Conservation (phyloP, 2,329 filamentous ascomycete genomes). For the Microcyclospora tardicrescens region DNA sequence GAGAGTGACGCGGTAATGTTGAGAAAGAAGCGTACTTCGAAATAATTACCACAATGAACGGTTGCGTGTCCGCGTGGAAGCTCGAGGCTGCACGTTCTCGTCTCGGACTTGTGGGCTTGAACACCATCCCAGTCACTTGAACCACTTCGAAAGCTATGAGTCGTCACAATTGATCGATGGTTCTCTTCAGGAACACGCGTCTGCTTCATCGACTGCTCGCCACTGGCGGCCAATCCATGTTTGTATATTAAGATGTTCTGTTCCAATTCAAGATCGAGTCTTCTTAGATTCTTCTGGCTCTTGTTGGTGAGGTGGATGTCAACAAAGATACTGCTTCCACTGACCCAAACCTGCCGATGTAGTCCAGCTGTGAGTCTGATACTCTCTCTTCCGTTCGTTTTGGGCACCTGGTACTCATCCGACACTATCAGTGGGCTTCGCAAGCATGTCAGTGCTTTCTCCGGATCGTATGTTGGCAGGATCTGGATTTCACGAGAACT, state of each 20-base stretch:
- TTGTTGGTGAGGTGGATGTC: slow-evolving; percentile 41
- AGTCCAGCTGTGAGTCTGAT: slow-evolving; percentile 39
- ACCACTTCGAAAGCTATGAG: slow-evolving; percentile 30
- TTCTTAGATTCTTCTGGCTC: slow-evolving; percentile 36
- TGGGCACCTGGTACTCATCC: slow-evolving; percentile 33
- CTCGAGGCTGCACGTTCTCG: slow-evolving; percentile 37
- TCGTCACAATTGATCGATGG: slow-evolving; percentile 35
- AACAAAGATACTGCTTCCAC: slow-evolving; percentile 41
- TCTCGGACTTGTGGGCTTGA: slow-evolving; percentile 31
- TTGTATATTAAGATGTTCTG: slow-evolving; percentile 39
- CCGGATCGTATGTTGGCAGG: slow-evolving; percentile 43
- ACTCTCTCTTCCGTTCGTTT: slow-evolving; percentile 29
- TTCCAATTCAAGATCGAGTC: slow-evolving; percentile 40
- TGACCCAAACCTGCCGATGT: slow-evolving; percentile 47
- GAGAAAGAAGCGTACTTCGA: slow-evolving; percentile 44
- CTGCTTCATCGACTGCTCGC: slow-evolving; percentile 37
- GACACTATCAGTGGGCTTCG: slow-evolving; percentile 38
- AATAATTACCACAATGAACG: slow-evolving; percentile 41
- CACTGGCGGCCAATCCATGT: slow-evolving; percentile 35
- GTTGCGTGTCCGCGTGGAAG: slow-evolving; percentile 39
- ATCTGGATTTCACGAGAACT: slow-evolving; percentile 38
- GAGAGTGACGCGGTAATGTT: slow-evolving; percentile 36
- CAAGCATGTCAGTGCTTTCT: slow-evolving; percentile 41
- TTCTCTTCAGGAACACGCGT: slow-evolving; percentile 41
- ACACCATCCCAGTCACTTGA: slow-evolving; percentile 36